Conservation (phyloP, 306 rosid genomes). For the Lablab purpureus region DNA sequence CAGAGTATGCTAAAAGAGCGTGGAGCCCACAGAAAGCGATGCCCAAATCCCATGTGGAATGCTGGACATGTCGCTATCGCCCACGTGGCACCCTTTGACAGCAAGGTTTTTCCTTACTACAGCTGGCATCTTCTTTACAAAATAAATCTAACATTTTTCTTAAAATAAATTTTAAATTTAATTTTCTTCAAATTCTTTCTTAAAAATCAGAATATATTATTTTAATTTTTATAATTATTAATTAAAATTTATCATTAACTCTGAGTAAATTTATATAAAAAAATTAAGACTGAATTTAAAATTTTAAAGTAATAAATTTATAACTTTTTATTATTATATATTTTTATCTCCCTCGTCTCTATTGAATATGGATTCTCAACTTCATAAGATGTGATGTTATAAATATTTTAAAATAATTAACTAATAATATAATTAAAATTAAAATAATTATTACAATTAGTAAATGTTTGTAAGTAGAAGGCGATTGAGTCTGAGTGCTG, state of each 20-base stretch:
- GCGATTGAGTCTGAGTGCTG: background rate
- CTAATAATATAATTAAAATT: background rate
- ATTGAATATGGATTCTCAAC: no score
- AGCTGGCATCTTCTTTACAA: constrained; percentile 49
- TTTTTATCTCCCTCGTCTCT: no score
- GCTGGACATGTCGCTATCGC: constrained; percentile 44
- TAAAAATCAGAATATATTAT: no score
- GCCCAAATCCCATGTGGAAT: constrained; percentile 44
- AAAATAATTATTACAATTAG: background rate
- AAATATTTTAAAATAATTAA: background rate
- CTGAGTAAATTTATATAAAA: no score
- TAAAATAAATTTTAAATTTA: no score
- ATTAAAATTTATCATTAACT: no score
- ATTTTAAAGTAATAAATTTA: no score
- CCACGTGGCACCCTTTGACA: constrained; percentile 54
- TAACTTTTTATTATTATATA: no score
- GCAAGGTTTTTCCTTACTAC: constrained; percentile 47
- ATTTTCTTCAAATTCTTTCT: no score
- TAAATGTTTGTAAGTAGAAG: background rate
- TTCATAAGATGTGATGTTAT: background rate
- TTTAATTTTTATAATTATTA: no score
- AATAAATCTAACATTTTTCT: no score
- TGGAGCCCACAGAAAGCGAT: constrained; percentile 20
- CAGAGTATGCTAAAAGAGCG: constrained; percentile 17
- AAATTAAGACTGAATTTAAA: no score